These are phyloP conservation scores for Candida khao-thaluensis DNA, from an alignment of 805 yeast species.

Conservation along the genomic window DNA sequence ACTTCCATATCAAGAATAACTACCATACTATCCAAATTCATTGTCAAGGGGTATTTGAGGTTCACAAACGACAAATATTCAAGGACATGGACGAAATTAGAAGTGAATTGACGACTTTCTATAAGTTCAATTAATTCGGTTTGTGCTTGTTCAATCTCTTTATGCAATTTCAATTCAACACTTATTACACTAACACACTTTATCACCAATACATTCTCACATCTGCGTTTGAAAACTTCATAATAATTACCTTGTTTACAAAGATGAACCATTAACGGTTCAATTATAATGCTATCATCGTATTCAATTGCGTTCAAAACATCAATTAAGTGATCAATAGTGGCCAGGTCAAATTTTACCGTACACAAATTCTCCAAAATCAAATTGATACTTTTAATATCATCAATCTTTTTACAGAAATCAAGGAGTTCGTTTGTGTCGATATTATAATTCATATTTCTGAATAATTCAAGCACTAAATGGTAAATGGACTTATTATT, in stretches of 20 bases:
- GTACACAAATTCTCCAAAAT: conserved; percentile 10
- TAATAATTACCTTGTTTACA: conserved; percentile 13
- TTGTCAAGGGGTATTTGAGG: conserved; percentile 5
- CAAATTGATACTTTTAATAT: conserved; percentile 11
- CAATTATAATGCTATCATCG: conserved; percentile 2
- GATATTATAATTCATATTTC: conserved; percentile 11
- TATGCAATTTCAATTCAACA: conserved; percentile 5
- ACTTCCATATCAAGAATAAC: conserved; percentile 21
- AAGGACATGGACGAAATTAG: conserved; percentile 6
- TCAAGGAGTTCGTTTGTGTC: conserved; percentile 10
- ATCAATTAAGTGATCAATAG: conserved; percentile 4
- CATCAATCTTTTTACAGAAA: conserved; percentile 11
- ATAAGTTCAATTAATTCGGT: conserved; percentile 7
- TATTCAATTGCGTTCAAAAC: conserved; percentile 6
- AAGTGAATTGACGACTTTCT: conserved; percentile 4
- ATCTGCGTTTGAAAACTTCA: conserved; percentile 6
- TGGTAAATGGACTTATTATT: conserved; percentile 11
- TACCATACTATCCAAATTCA: conserved; percentile 9
- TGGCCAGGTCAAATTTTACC: not conserved
- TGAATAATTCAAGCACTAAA: conserved; percentile 13
- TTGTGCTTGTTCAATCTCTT: conserved; percentile 10
- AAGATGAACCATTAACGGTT: conserved; percentile 3
- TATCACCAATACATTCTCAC: conserved; percentile 7
- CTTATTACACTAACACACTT: conserved; percentile 10
- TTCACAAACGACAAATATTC: conserved; percentile 14